These are phyloP conservation scores for Leccinum broughii DNA, from an alignment of 768 basidiomycete genomes.

Conservation along the genomic window DNA sequence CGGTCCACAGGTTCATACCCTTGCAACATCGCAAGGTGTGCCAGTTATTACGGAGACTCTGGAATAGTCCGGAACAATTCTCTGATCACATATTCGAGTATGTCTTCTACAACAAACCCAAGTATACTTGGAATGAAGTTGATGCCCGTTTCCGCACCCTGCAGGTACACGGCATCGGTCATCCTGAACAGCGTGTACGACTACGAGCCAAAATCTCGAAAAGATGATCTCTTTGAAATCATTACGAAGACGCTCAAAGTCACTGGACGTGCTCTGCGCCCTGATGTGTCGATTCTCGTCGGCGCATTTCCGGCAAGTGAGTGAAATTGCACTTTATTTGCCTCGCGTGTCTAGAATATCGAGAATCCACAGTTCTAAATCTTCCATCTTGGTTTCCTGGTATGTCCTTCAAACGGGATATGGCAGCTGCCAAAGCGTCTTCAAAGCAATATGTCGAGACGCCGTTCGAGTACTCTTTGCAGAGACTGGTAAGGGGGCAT, in stretches of 20 bases:
- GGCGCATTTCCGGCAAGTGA: constrained; percentile 20
- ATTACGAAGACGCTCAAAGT: constrained; percentile 9
- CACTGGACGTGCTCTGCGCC: constrained; percentile 12
- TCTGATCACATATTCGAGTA: constrained; percentile 38
- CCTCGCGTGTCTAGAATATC: background rate
- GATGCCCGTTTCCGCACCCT: background rate
- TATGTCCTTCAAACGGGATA: constrained; percentile 25
- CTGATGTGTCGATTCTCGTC: constrained; percentile 20
- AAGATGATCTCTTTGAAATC: constrained; percentile 17
- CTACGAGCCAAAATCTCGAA: constrained; percentile 12
- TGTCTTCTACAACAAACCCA: background rate
- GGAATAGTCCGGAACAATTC: constrained; percentile 35
- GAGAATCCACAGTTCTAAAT: constrained; percentile 13
- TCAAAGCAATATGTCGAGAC: constrained; percentile 19
- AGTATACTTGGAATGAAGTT: background rate
- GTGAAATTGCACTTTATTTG: background rate
- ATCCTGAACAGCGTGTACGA: constrained; percentile 25
- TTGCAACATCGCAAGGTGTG: constrained; percentile 33
- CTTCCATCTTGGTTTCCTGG: constrained; percentile 27
- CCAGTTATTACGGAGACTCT: constrained; percentile 33
- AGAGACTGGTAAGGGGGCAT: constrained; percentile 16
- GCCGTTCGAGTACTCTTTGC: constrained; percentile 19
- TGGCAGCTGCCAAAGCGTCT: constrained; percentile 14
- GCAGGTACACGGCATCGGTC: constrained; percentile 22
- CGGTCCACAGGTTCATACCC: constrained; percentile 29